These are phyloP conservation scores for Telfairia occidentalis DNA, from an alignment of 331 rosid genomes.

Conservation along the genomic window DNA sequence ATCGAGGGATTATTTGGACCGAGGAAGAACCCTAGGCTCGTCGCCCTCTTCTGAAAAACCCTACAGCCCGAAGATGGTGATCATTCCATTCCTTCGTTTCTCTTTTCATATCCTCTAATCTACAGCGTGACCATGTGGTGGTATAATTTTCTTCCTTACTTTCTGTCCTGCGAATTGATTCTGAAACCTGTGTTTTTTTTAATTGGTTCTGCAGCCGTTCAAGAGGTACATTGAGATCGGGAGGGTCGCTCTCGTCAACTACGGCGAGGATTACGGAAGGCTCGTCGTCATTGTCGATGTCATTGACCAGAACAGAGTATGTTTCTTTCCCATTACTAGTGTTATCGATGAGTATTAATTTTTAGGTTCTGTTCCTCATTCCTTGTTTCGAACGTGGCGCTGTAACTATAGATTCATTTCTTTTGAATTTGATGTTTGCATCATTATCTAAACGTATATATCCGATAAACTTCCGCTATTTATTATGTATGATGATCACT, in stretches of 20 bases:
- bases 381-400: background rate
- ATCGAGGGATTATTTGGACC: background rate
- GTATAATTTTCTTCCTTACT: background rate
- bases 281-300: slow-evolving; percentile 45
- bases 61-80: background rate
- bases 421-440: background rate
- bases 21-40: background rate
- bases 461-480: background rate
- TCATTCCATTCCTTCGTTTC: background rate
- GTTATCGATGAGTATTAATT: background rate
- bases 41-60: background rate
- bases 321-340: background rate
- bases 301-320: slow-evolving; percentile 39
- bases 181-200: background rate
- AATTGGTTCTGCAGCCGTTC: slow-evolving; percentile 25
- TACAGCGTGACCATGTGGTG: too few relatives aligned
- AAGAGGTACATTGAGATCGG: slow-evolving; percentile 50
- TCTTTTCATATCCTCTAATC: background rate
- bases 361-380: background rate
- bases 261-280: slow-evolving; percentile 35
- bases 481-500: background rate
- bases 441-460: too few relatives aligned
- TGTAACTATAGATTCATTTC: background rate
- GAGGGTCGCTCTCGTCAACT: slow-evolving; percentile 46
- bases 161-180: background rate